phyloP scores from a whole-genome alignment of 2,329 filamentous ascomycete species.

The Kalmusia sp. region DNA sequence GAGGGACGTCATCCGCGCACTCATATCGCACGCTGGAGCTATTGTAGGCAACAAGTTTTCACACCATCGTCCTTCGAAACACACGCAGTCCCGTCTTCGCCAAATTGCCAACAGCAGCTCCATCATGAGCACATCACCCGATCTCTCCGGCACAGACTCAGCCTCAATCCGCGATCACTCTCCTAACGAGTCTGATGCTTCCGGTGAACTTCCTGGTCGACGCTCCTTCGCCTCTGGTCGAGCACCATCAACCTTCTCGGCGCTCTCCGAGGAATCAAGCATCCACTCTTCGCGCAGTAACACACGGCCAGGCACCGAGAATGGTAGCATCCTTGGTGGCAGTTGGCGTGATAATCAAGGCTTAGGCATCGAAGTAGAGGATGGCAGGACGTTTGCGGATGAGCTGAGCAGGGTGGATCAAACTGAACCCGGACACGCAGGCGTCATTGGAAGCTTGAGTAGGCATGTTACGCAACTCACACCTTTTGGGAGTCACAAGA shows the following conservation, averaged over 20 bases:
- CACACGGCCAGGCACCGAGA: slow-evolving; percentile 24
- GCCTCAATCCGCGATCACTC: slow-evolving; percentile 40
- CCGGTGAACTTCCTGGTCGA: slow-evolving; percentile 28
- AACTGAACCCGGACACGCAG: slow-evolving; percentile 42
- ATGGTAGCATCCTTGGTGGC: slow-evolving; percentile 33
- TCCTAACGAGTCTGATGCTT: slow-evolving; percentile 36
- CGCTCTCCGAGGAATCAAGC: slow-evolving; percentile 36
- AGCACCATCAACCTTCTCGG: slow-evolving; percentile 35
- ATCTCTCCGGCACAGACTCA: slow-evolving; percentile 40
- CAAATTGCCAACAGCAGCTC: slow-evolving; percentile 83
- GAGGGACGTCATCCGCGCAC: slow-evolving; percentile 89
- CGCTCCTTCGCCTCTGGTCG: slow-evolving; percentile 42
- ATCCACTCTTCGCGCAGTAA: slow-evolving; percentile 16
- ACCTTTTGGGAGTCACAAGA: slow-evolving; percentile 30
- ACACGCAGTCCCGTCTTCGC: slow-evolving; percentile 78
- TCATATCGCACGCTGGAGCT: slow-evolving; percentile 93
- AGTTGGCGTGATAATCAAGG: slow-evolving; percentile 23
- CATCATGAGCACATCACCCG: slow-evolving; percentile 55
- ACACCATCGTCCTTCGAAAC: slow-evolving; percentile 81
- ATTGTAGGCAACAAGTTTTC: slow-evolving; percentile 98
- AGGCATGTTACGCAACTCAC: slow-evolving; percentile 42
- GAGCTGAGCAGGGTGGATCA: slow-evolving; percentile 44
- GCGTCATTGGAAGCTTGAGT: slow-evolving; percentile 41
- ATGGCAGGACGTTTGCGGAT: slow-evolving; percentile 44
- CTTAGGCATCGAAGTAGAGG: slow-evolving; percentile 30